phyloP scores from a whole-genome alignment of 2,329 filamentous ascomycete genomes.

The Teratosphaeria zuluensis region DNA sequence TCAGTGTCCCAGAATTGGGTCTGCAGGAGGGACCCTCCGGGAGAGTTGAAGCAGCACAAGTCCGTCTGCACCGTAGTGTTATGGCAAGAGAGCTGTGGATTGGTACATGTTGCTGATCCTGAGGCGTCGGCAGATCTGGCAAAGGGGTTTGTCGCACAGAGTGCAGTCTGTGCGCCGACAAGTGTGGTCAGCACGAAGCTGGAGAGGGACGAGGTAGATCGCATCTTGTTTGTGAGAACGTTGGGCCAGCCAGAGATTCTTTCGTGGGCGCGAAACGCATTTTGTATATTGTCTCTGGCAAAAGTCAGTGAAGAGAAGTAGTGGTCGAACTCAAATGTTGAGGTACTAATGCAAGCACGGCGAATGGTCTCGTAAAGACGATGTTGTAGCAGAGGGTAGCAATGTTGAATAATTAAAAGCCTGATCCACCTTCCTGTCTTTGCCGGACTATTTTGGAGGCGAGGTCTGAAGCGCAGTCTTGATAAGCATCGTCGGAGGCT shows the following conservation, averaged over 20 bases:
- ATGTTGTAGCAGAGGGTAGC: neutral
- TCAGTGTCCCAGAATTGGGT: conserved; percentile 71
- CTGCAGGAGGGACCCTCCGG: conserved; percentile 59
- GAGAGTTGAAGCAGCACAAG: conserved; percentile 65
- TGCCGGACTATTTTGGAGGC: neutral
- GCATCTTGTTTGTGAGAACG: conserved; percentile 12
- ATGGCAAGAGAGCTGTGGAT: conserved; percentile 51
- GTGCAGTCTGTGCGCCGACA: conserved; percentile 17
- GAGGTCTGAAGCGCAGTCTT: neutral
- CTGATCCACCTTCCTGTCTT: neutral
- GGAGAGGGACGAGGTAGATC: conserved; percentile 12
- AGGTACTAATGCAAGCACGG: neutral
- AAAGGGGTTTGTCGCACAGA: conserved; percentile 13
- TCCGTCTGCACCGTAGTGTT: conserved; percentile 51
- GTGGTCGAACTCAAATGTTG: neutral
- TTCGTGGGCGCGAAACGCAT: neutral
- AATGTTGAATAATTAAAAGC: neutral
- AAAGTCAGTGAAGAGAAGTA: neutral
- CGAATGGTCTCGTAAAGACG: neutral
- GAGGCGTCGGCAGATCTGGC: neutral
- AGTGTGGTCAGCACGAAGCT: conserved; percentile 20
- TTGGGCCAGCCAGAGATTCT: neutral
- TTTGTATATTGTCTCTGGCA: neutral
- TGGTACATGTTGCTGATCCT: conserved; percentile 23
- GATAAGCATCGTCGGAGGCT: no score